Evolutionary conservation across 2,329 filamentous ascomycete genomes (phyloP).

Genomic region (Ophiocordyceps sinensis): DNA sequence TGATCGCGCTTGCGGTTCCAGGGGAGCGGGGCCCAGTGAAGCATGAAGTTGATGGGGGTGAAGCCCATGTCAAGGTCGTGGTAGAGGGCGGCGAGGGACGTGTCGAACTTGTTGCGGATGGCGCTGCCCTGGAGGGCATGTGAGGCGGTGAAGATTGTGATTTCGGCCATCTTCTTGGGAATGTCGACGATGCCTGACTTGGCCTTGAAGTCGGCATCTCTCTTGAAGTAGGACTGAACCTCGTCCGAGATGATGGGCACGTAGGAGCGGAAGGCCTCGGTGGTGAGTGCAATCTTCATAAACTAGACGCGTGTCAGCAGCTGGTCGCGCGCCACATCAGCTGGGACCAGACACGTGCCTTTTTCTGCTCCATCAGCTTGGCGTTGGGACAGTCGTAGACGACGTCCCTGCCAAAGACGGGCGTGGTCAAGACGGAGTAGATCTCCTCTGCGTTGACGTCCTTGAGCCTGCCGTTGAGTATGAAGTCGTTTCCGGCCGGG

Average conservation of each 20-base stretch:
- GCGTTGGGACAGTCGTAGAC: slow-evolving; percentile 85
- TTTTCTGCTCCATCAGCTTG: slow-evolving; percentile 94
- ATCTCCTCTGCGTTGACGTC: slow-evolving; percentile 87
- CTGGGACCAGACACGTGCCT: slow-evolving; percentile 35
- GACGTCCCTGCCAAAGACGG: slow-evolving; percentile 69
- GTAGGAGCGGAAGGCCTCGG: slow-evolving; percentile 59
- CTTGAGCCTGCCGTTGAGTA: slow-evolving; percentile 79
- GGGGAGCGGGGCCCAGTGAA: slow-evolving; percentile 79
- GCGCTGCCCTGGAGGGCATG: slow-evolving; percentile 75
- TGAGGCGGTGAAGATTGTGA: slow-evolving; percentile 82
- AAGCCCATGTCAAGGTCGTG: slow-evolving; percentile 87
- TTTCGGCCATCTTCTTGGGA: slow-evolving; percentile 62
- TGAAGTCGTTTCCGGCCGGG: slow-evolving; percentile 75
- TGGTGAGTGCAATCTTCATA: slow-evolving; percentile 68
- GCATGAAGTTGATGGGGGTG: slow-evolving; percentile 76
- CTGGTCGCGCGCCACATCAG: not conserved
- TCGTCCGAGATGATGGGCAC: slow-evolving; percentile 67
- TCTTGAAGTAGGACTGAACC: slow-evolving; percentile 58
- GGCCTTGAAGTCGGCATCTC: slow-evolving; percentile 50
- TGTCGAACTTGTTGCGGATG: slow-evolving; percentile 67
- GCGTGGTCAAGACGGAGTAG: slow-evolving; percentile 61
- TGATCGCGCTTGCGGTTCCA: slow-evolving; percentile 71
- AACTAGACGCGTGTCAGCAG: slow-evolving; percentile 32
- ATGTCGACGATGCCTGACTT: slow-evolving; percentile 57
- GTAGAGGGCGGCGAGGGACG: slow-evolving; percentile 67